A percentile compares a stretch with the other conserved stretches of the same genome.
phyloP scores from a whole-genome alignment of 257 asterid species.

The Petrea volubilis region DNA sequence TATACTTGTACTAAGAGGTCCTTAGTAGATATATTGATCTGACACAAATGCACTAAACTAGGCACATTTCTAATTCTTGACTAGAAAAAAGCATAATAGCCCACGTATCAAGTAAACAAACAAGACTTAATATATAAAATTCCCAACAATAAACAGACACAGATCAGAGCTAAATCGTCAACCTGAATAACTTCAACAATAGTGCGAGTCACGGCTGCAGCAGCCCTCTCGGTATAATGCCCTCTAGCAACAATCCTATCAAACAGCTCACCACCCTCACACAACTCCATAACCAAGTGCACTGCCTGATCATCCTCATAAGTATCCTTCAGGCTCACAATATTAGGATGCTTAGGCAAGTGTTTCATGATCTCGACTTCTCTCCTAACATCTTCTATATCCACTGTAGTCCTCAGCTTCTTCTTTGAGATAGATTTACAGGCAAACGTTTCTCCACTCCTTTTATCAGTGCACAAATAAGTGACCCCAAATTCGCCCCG shows the following conservation, averaged over 20 bases:
- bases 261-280: constrained; percentile 69
- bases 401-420: constrained; percentile 62
- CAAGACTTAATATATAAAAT: not conserved
- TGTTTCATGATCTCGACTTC: constrained; percentile 67
- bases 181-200: constrained; percentile 72
- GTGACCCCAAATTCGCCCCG: constrained; percentile 64
- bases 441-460: constrained; percentile 42
- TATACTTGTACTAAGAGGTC: not conserved
- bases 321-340: constrained; percentile 58
- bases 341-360: constrained; percentile 58
- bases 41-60: not conserved
- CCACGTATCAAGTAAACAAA: not conserved
- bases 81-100: not conserved
- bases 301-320: constrained; percentile 61
- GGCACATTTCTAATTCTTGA: not conserved
- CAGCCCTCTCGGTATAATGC: constrained; percentile 64
- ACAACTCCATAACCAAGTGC: constrained; percentile 66
- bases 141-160: constrained; percentile 1
- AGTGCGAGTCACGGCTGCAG: constrained; percentile 52
- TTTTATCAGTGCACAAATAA: constrained; percentile 52
- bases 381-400: constrained; percentile 59
- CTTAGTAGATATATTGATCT: not conserved
- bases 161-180: constrained; percentile 12
- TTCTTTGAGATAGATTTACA: constrained; percentile 64
- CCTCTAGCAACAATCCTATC: constrained; percentile 64